Percentiles rank a stretch among this genome's conserved stretches.
phyloP scores from a whole-genome alignment of 1,139 yeast genomes.

The Kluyveromyces sp. region DNA sequence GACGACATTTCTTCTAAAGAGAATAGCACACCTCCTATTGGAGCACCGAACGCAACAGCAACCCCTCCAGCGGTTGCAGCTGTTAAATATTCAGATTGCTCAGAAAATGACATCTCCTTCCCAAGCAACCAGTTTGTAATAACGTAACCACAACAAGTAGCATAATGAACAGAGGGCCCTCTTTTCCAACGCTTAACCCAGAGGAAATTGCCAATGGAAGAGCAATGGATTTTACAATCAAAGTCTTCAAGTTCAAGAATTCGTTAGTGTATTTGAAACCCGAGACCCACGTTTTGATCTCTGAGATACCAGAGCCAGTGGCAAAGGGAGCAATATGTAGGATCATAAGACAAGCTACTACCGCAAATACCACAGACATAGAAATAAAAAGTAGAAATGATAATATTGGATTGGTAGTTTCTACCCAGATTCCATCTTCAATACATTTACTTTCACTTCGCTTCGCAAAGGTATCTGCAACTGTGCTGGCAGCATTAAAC shows the following conservation, averaged over 20 bases:
- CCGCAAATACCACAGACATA: conserved; percentile 56
- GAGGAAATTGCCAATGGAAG: conserved; percentile 82
- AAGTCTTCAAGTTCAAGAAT: conserved; percentile 67
- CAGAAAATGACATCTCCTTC: conserved; percentile 38
- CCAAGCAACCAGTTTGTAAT: conserved; percentile 33
- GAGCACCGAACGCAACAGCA: conserved; percentile 89
- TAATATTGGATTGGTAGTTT: conserved; percentile 42
- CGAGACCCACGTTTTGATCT: conserved; percentile 88
- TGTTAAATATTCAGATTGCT: conserved; percentile 46
- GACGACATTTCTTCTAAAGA: conserved; percentile 52
- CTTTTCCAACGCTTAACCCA: conserved; percentile 87
- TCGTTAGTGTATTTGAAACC: conserved; percentile 74
- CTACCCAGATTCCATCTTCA: conserved; percentile 40
- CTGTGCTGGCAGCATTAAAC: neutral
- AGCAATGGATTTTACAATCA: conserved; percentile 68
- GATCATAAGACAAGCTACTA: conserved; percentile 61
- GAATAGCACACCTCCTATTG: conserved; percentile 89
- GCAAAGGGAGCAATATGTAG: conserved; percentile 76
- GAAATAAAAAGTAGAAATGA: conserved; percentile 54
- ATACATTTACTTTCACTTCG: conserved; percentile 37
- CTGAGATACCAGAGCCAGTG: conserved; percentile 96
- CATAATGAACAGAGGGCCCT: conserved; percentile 84
- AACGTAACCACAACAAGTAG: conserved; percentile 56
- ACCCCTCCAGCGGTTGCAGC: conserved; percentile 94
- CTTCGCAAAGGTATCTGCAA: conserved; percentile 11